Evolutionary conservation across 306 rosid species (phyloP).

Genomic region (Canavalia ensiformis): DNA sequence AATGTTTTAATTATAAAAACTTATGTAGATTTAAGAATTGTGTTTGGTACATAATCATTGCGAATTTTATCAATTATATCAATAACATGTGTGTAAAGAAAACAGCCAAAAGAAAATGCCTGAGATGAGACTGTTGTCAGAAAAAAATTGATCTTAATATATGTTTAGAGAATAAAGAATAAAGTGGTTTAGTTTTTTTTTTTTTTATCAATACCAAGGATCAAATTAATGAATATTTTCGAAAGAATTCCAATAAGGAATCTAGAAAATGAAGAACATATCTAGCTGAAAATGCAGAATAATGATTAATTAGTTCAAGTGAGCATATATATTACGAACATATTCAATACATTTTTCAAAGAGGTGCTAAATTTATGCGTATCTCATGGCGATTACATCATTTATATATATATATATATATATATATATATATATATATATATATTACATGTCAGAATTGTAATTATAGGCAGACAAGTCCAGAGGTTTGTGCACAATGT

Average conservation of each 20-base stretch:
- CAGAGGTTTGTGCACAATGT: not conserved
- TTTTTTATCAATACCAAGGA: not conserved
- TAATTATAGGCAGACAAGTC: conserved; percentile 36
- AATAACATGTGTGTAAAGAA: not conserved
- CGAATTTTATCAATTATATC: not conserved
- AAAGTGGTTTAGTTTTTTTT: conserved; percentile 3
- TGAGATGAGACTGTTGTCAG: not conserved
- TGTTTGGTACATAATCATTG: too few relatives aligned
- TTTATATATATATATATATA: too few relatives aligned
- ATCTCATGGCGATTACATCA: not conserved
- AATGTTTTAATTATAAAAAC: too few relatives aligned
- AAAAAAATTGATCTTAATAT: not conserved
- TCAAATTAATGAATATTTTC: conserved; percentile 3
- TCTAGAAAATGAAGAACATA: not conserved
- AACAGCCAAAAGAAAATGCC: not conserved
- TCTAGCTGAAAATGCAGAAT: conserved; percentile 21
- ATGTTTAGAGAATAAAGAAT: conserved; percentile 28
- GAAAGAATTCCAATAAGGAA: not conserved
- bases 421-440: too few relatives aligned
- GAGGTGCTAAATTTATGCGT: conserved; percentile 1
- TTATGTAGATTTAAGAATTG: too few relatives aligned
- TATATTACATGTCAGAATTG: not conserved
- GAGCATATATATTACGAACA: conserved; percentile 5
- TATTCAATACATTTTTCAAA: not conserved
- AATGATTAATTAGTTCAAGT: not conserved